These are phyloP conservation scores for Arthrocladium fulminans DNA, from an alignment of 2,329 filamentous ascomycete genomes.

Conservation along the genomic window DNA sequence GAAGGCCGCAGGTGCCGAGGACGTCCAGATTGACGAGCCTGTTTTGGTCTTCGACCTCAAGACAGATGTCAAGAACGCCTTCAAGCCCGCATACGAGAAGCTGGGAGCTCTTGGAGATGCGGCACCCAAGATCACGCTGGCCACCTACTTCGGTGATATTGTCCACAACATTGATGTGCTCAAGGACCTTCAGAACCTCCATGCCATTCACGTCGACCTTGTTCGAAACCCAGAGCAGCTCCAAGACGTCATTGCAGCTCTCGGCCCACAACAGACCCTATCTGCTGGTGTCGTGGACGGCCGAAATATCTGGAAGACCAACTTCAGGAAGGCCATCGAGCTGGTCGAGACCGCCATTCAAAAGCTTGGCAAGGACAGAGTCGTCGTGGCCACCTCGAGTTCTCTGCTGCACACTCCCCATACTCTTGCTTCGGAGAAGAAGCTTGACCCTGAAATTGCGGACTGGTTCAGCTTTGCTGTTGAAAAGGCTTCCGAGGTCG, in stretches of 20 bases:
- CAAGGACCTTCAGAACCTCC: conserved; percentile 60
- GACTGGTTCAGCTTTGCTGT: conserved; percentile 98
- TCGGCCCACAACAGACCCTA: conserved; percentile 81
- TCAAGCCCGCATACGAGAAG: conserved; percentile 96
- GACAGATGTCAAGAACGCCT: conserved; percentile 83
- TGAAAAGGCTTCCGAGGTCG: conserved; percentile 88
- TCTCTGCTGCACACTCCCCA: conserved; percentile 98
- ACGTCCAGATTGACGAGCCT: conserved; percentile 97
- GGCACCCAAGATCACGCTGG: conserved; percentile 79
- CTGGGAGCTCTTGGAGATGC: conserved; percentile 61
- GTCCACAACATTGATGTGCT: conserved; percentile 96
- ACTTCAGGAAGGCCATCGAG: conserved; percentile 93
- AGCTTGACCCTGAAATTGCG: conserved; percentile 81
- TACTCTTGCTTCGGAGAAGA: conserved; percentile 97
- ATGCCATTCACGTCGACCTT: conserved; percentile 88
- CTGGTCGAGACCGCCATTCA: conserved; percentile 80
- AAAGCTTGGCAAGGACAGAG: conserved; percentile 94
- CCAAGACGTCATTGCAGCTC: conserved; percentile 68
- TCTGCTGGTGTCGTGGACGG: conserved; percentile 96
- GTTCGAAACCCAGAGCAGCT: conserved; percentile 98
- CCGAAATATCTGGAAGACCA: conserved; percentile 99
- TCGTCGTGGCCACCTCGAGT: conserved; percentile 92
- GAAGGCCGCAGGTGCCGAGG: conserved; percentile 91
- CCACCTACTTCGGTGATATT: conserved; percentile 98
- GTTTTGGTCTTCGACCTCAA: conserved; percentile 91